Evolutionary conservation across 129 eudicot genomes (phyloP), one percentile per base, ranked within the genome.

Genomic region (Pittosporum tobira): DNA sequence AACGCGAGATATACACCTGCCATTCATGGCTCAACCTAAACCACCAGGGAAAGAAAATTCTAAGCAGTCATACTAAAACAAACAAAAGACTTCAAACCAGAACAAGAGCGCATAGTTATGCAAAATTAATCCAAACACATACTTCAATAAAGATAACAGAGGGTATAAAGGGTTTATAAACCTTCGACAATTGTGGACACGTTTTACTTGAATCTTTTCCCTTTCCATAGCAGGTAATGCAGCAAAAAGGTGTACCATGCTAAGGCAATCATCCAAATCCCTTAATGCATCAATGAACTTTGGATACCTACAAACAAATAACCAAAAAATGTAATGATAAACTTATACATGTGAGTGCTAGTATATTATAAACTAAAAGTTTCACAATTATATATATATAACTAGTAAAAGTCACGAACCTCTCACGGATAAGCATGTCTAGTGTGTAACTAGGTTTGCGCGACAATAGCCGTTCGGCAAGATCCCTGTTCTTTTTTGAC

Each of bases 241-340:
- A 67, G 95, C 95, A 77, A 89, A 89, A 27, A 85, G 82, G 24
- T 85, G 95, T 36, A 85, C 88, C 97, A 89, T 89, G 15, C 84
- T 77, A 21, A 89, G 95, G 34, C 93, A 82, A 48, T 89, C 97
- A 68, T 89, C 95, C 75, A 89, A 59, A 77, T 89, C 97, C 55
- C 97, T 74, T 22, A 89, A 62, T 6, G 97, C 95, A 73, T 89
- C 94, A 70, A 88, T 52, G 49, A 88, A 84, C 62, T 73, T 84
- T 2, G 96, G 96, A 63, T 84, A 88, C 77, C 96, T 84, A 64
- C 64, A 62, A 18, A 15, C 48, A 61, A 61, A 47, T 21, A 18
- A 72, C 15, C 14, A 15, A 10, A 46, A 34, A 48, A 46, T 2
- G 50, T 1, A 2, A 61, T 0, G 38, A 19, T 0, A 56, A 31